Evolutionary conservation across 306 rosid genomes (phyloP).

Genomic region (Ochetophila trinervis): DNA sequence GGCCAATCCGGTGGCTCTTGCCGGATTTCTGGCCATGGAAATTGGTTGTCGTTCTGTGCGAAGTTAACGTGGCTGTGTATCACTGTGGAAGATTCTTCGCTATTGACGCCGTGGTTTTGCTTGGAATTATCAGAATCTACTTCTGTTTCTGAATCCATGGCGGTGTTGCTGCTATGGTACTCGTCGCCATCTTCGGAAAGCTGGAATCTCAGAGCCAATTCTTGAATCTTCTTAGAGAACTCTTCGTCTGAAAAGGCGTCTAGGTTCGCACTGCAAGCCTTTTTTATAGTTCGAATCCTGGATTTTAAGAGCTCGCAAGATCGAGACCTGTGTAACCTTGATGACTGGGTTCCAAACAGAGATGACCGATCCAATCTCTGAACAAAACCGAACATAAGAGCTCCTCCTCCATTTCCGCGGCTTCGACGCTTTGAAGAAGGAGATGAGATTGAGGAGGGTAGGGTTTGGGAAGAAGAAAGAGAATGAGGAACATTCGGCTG

Average conservation of each 20-base stretch:
- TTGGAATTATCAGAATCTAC: not conserved
- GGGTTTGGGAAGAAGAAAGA: conserved; percentile 54
- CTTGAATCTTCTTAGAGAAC: conserved; percentile 68
- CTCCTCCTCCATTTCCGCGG: conserved; percentile 29
- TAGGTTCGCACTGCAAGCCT: conserved; percentile 59
- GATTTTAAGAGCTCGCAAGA: conserved; percentile 33
- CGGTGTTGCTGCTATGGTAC: not conserved
- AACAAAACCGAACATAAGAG: conserved; percentile 32
- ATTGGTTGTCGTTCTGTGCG: not conserved
- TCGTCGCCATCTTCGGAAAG: conserved; percentile 22
- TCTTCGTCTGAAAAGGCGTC: conserved; percentile 75
- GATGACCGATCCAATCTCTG: conserved; percentile 38
- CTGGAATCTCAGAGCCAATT: conserved; percentile 63
- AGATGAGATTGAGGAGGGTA: conserved; percentile 51
- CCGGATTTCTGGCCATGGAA: conserved; percentile 38
- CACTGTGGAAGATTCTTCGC: conserved; percentile 1
- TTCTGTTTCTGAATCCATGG: conserved; percentile 28
- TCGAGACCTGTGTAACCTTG: conserved; percentile 38
- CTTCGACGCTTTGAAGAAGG: conserved; percentile 45
- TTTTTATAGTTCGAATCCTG: conserved; percentile 22
- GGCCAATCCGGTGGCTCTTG: conserved; percentile 44
- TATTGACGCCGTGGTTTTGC: not conserved
- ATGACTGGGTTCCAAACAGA: conserved; percentile 32
- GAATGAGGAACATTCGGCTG: conserved; percentile 58
- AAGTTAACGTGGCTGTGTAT: conserved; percentile 4